Conservation (phyloP, 2,329 filamentous ascomycete species). For the Cryphonectria parasitica region DNA sequence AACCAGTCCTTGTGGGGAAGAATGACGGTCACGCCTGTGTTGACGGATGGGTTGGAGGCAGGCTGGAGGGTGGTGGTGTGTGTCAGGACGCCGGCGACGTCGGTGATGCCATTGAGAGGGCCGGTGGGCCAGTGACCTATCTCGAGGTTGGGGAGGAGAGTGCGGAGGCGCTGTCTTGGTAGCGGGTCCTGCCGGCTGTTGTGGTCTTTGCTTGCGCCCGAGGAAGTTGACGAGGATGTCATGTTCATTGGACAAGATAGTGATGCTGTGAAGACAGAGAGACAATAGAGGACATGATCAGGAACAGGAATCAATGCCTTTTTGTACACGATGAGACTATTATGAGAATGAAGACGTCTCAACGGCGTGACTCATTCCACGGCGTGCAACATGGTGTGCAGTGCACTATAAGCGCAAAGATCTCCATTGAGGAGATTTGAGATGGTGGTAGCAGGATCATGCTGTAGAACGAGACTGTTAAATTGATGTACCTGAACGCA, state of each 20-base stretch:
- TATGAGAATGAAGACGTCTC: too few relatives aligned
- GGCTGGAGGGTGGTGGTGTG: conserved; percentile 49
- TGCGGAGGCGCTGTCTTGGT: conserved; percentile 43
- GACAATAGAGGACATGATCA: neutral
- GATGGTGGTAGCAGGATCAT: too few relatives aligned
- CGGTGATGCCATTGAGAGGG: conserved; percentile 54
- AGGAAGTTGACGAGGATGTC: neutral
- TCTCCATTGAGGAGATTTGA: too few relatives aligned
- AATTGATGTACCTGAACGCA: too few relatives aligned
- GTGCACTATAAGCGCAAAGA: too few relatives aligned
- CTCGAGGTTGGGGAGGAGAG: conserved; percentile 48
- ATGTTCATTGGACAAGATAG: neutral
- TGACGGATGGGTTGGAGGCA: conserved; percentile 36
- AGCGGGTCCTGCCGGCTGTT: neutral
- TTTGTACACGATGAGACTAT: neutral
- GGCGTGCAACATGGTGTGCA: too few relatives aligned
- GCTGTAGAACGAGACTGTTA: too few relatives aligned
- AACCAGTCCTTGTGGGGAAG: conserved; percentile 51
- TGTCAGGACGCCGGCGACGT: conserved; percentile 53
- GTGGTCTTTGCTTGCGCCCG: conserved; percentile 4
- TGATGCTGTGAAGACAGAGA: too few relatives aligned
- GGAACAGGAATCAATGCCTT: neutral
- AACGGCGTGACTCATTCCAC: neutral
- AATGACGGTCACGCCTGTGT: conserved; percentile 56
- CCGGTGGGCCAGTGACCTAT: conserved; percentile 50